phyloP scores from a whole-genome alignment of 139 green algal genomes.

The Monoraphidium neglectum region DNA sequence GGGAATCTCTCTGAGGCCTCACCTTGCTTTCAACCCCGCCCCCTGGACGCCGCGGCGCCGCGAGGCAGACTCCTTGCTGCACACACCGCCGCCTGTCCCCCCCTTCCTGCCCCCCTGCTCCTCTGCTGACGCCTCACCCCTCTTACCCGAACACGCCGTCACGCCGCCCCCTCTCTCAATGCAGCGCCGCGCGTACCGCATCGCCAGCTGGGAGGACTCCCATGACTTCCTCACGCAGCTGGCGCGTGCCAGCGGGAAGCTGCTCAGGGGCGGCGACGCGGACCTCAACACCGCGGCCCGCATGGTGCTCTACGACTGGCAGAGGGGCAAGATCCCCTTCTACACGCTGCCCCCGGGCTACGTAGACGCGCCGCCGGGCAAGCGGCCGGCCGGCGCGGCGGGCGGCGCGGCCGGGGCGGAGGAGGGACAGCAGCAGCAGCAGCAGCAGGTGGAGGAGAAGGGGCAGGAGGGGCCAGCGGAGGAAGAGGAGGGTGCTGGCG shows the following conservation, averaged over 20 bases:
- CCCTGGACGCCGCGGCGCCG: too few species aligned
- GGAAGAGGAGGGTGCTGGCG: background rate
- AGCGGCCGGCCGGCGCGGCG: background rate
- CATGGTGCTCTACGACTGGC: conserved; percentile 98
- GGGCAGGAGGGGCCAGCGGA: background rate
- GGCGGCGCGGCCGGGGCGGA: background rate
- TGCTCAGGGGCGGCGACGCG: conserved; percentile 85
- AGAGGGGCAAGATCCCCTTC: conserved; percentile 97
- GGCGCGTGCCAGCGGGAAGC: conserved; percentile 65
- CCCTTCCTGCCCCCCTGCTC: too few species aligned
- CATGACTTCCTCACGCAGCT: conserved; percentile 95
- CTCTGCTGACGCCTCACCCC: too few species aligned
- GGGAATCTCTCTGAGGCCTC: conserved; percentile 70
- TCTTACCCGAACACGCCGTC: too few species aligned
- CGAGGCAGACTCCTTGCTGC: too few species aligned
- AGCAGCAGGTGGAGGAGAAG: background rate
- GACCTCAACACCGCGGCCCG: conserved; percentile 94
- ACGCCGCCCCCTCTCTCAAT: too few species aligned
- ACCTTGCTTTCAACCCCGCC: too few species aligned
- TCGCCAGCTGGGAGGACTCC: conserved; percentile 78
- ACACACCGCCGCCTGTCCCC: too few species aligned
- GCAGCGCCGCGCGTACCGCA: conserved; percentile 83
- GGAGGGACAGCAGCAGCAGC: conserved; percentile 1
- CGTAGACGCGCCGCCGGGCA: conserved; percentile 38
- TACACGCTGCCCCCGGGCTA: conserved; percentile 88